Conservation (phyloP, 1,284 basidiomycete genomes). For the Trametes pubescens region DNA sequence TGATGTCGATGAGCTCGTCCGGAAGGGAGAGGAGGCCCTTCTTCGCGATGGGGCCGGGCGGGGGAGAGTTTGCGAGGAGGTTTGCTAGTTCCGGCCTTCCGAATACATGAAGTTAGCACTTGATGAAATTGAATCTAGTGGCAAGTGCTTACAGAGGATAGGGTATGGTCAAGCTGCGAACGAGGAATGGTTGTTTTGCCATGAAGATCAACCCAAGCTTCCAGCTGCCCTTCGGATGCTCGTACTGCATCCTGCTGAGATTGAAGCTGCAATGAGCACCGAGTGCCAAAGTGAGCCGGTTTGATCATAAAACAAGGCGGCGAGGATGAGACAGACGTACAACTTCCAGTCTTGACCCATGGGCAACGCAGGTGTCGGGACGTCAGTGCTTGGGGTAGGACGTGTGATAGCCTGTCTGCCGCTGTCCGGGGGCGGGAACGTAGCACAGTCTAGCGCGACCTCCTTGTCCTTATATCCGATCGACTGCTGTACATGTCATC, state of each 20-base stretch:
- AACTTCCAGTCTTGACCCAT: slow-evolving; percentile 8
- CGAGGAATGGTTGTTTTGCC: slow-evolving; percentile 5
- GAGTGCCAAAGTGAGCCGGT: too few species aligned
- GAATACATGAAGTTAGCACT: neutral
- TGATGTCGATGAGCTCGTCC: slow-evolving; percentile 7
- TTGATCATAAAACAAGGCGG: neutral
- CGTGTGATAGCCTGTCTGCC: too few species aligned
- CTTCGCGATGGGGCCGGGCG: neutral
- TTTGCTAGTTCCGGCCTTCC: slow-evolving; percentile 13
- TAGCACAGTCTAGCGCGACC: too few species aligned
- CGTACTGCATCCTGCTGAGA: neutral
- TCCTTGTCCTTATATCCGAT: too few species aligned
- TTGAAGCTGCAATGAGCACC: neutral
- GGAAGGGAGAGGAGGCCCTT: slow-evolving; percentile 17
- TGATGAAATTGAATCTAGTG: too few species aligned
- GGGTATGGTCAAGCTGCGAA: neutral
- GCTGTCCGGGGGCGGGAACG: too few species aligned
- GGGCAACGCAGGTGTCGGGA: too few species aligned
- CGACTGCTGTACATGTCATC: too few species aligned
- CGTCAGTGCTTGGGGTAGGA: too few species aligned
- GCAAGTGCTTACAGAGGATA: neutral
- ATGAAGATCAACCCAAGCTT: neutral
- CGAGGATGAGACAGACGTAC: neutral
- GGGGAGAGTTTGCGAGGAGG: neutral
- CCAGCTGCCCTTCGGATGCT: neutral